Percentiles rank a stretch among this genome's conserved stretches.
Conservation (phyloP, 768 basidiomycete genomes). For the Gloeopeniophorella convolvens region DNA sequence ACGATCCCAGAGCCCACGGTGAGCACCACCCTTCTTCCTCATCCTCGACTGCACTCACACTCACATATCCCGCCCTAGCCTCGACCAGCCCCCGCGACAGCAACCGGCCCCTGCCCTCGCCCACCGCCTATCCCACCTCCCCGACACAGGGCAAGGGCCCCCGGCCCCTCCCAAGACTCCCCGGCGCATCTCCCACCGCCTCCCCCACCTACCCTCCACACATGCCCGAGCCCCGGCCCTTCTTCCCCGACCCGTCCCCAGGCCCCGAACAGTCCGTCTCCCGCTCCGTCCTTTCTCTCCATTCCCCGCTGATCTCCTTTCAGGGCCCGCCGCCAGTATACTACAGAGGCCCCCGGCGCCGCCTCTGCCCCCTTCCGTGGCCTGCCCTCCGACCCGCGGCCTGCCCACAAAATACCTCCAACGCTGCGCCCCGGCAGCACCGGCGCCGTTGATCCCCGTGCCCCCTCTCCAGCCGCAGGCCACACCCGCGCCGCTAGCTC, state of each 20-base stretch:
- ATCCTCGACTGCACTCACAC: background rate
- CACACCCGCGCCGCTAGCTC: conserved; percentile 13
- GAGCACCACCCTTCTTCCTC: background rate
- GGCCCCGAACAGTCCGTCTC: conserved; percentile 14
- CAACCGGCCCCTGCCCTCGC: conserved; percentile 12
- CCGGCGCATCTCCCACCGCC: conserved; percentile 8
- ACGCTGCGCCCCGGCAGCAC: conserved; percentile 14
- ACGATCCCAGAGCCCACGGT: conserved; percentile 10
- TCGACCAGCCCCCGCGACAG: conserved; percentile 15
- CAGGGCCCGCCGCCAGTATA: conserved; percentile 11
- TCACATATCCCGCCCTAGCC: background rate
- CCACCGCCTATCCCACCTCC: conserved; percentile 15
- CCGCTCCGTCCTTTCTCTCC: too few species aligned
- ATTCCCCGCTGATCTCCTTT: background rate
- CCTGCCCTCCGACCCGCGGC: conserved; percentile 17
- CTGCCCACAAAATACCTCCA: background rate
- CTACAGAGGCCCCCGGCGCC: background rate
- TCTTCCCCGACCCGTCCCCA: conserved; percentile 1
- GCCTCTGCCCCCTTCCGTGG: conserved; percentile 10
- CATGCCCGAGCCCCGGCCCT: conserved; percentile 19
- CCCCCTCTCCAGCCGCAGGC: conserved; percentile 8
- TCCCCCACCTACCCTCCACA: conserved; percentile 11
- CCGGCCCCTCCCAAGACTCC: conserved; percentile 19
- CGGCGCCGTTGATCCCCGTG: background rate
- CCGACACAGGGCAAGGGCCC: conserved; percentile 17